Base-by-base conservation (phyloP, 2,329 filamentous ascomycete genomes). In the Penicillium paneum region DNA sequence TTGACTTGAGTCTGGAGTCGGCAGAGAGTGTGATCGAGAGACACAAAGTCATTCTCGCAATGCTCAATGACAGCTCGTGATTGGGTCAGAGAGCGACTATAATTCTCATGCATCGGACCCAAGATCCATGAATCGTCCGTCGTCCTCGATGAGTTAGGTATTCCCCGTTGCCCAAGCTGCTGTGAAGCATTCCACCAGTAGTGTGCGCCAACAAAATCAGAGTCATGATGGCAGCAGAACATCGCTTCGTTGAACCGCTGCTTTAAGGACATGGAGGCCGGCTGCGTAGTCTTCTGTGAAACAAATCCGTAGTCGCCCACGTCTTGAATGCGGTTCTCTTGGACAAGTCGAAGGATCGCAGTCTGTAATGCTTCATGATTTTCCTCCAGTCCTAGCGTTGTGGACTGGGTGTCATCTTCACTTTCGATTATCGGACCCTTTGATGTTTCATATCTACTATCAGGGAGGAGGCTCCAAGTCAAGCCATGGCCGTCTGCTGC, bases 161-260 rank as follows among this genome's bases (percentile, higher is more conserved):
- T 39, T 77, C 79, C 52, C 89, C 72, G 50, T 80, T 81, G 62
- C 26, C 84, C 83, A 17, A 96, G 80, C 58, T 91, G 87, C 56
- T 89, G 85, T 28, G 93, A 76, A 0, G 90, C 91, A 68, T 87
- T 89, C 85, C 89, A 93, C 76, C 93, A 96, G 48, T 90, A 81
- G 63, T 95, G 90, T 1, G 90, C 88, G 29, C 87, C 87, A 46
- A 94, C 85, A 65, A 91, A 96, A 68, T 96, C 90, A 0, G 88
- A 89, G 57, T 89, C 84, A 24, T 88, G 85, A 63, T 89, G 85
- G 52, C 89, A 91, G 68, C 90, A 88, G 0, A 85, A 81, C 61
- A 88, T 89, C 15, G 90, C 90, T 17, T 87, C 86, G 60, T 88
- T 85, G 58, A 76, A 76, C 15, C 68, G 63, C 53, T 71, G 66